Evolutionary conservation across 2,329 filamentous ascomycete species (phyloP).

Genomic region (Grosmannia huntii): DNA sequence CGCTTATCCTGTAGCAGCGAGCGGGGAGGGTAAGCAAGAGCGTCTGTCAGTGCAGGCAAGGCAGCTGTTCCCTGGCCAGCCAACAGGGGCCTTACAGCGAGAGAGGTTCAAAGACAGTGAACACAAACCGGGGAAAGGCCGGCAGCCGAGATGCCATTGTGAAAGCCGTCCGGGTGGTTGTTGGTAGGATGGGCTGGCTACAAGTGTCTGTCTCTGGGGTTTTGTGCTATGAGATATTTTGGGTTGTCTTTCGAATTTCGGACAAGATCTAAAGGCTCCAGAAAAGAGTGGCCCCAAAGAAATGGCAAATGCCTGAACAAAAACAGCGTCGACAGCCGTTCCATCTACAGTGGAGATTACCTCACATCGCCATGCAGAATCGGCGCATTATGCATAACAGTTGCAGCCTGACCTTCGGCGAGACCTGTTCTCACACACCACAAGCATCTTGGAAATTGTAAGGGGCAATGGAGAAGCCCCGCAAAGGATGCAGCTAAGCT

Average conservation of each 20-base stretch:
- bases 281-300: not conserved
- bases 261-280: not conserved
- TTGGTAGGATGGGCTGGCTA: too few relatives aligned
- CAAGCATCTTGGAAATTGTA: constrained; percentile 8
- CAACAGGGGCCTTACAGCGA: constrained; percentile 39
- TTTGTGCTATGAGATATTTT: not conserved
- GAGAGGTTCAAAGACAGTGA: constrained; percentile 56
- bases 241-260: not conserved
- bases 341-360: not conserved
- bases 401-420: not conserved
- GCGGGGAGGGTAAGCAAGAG: not conserved
- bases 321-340: not conserved
- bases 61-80: not conserved
- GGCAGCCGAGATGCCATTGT: constrained; percentile 51
- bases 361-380: not conserved
- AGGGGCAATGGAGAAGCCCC: constrained; percentile 6
- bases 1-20: constrained; percentile 35
- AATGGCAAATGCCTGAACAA: not conserved
- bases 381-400: not conserved
- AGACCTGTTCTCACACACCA: not conserved
- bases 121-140: constrained; percentile 49
- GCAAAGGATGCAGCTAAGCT: constrained; percentile 5
- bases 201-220: not conserved
- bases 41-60: not conserved
- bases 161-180: too few relatives aligned